Conservation (phyloP, 2,329 filamentous ascomycete genomes). For the Hymenoscyphus linearis region DNA sequence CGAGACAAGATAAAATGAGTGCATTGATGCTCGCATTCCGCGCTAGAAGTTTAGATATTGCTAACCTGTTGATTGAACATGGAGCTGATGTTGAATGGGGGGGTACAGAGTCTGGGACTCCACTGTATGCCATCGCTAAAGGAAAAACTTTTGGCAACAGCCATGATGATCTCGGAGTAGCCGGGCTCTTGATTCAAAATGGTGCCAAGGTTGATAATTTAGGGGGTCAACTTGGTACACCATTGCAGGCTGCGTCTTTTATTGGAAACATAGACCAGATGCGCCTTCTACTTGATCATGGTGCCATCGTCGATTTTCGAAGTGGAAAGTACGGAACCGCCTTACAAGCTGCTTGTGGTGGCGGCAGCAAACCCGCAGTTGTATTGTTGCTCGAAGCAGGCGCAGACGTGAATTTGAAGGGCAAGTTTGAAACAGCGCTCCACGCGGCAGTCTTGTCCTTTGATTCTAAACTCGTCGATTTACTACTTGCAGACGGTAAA, state of each 20-base stretch:
- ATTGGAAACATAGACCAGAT: rapidly evolving
- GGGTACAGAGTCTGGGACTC: not conserved
- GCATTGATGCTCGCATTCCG: not conserved
- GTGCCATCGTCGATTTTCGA: not conserved
- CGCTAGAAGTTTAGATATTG: not conserved
- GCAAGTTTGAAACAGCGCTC: not conserved
- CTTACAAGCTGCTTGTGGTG: not conserved
- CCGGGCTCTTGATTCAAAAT: not conserved
- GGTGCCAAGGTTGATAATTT: not conserved
- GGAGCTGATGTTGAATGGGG: not conserved
- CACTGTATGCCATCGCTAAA: not conserved
- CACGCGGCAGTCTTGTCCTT: not conserved
- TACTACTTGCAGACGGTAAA: not conserved
- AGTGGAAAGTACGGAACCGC: not conserved
- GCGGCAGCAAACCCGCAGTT: not conserved
- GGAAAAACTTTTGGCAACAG: too few relatives aligned
- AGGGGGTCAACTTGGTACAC: not conserved
- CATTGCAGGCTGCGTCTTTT: not conserved
- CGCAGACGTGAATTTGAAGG: not conserved
- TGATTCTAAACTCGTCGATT: not conserved
- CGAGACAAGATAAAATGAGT: not conserved
- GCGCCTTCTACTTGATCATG: not conserved
- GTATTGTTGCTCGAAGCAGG: not conserved
- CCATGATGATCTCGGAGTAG: too few relatives aligned
- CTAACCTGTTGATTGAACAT: not conserved